A percentile compares a stretch with the other conserved stretches of the same genome.
Evolutionary conservation across 352 stramenopile species (phyloP).

Genomic region (Globisporangium radiosum): DNA sequence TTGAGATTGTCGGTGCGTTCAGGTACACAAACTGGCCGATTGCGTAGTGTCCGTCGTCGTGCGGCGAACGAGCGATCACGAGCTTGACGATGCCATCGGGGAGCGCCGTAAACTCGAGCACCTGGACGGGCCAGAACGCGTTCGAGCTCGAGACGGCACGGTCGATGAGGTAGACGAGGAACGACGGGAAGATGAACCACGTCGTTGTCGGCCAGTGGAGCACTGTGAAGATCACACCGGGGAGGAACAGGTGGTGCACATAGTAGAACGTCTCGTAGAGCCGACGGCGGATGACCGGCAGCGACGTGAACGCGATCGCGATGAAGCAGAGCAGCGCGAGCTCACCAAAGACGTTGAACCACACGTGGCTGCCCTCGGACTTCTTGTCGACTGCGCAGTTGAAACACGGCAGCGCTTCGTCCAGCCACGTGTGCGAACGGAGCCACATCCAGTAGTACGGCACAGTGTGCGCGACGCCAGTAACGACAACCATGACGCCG

Average conservation of each 20-base stretch:
- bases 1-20: conserved; percentile 35
- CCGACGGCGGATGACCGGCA: conserved; percentile 30
- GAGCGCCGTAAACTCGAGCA: conserved; percentile 19
- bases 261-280: conserved; percentile 43
- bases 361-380: conserved; percentile 12
- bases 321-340: conserved; percentile 30
- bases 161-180: conserved; percentile 32
- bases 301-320: conserved; percentile 22
- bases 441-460: conserved; percentile 26
- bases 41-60: conserved; percentile 15
- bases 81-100: conserved; percentile 27
- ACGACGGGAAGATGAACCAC: conserved; percentile 29
- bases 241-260: conserved; percentile 32
- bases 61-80: conserved; percentile 18
- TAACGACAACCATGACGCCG: conserved; percentile 17
- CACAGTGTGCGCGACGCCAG: conserved; percentile 15
- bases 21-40: conserved; percentile 45
- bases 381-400: conserved; percentile 19
- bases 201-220: conserved; percentile 31
- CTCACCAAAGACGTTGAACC: conserved; percentile 39
- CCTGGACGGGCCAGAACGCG: conserved; percentile 18
- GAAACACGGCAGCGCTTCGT: conserved; percentile 31
- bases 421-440: conserved; percentile 14
- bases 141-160: conserved; percentile 23
- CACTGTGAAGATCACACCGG: conserved; percentile 23